Evolutionary conservation across 768 basidiomycete species (phyloP), one percentile per base, ranked within the genome.

Genomic region (Russula compacta): DNA sequence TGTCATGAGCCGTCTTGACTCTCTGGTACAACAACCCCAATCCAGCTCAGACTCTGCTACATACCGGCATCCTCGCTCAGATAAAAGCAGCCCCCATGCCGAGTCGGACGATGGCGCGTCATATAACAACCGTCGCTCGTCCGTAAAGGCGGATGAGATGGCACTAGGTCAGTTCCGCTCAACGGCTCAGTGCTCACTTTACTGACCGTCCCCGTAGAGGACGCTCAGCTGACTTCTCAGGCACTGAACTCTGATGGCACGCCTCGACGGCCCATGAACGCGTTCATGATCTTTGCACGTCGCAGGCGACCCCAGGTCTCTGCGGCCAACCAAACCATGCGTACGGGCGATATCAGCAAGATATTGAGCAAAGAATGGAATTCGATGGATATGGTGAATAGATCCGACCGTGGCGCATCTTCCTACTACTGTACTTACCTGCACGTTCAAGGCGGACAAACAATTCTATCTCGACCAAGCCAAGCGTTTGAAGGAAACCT

Each of bases 251-350:
- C 87, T 1, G 90, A 93, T 67, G 90, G 90, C 32, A 92, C 89
- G 50, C 90, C 90, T 29, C 92, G 92, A 71, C 84, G 90, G 12
- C 90, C 90, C 38, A 92, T 93, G 90, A 93, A 93, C 71, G 90
- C 90, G 21, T 93, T 93, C 76, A 92, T 93, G 90, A 92, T 93
- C 61, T 93, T 92, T 68, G 90, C 91, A 63, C 82, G 90, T 24
- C 80, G 85, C 55, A 80, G 90, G 59, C 77, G 90, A 46, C 90
- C 90, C 17, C 87, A 93, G 71, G 88, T 93, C 38, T 84, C 87
- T 8, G 83, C 87, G n/a, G 87, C 87, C 64, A 88, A 93, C 70
- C 89, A 91, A 71, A 82, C 88, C 48, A 86, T 93, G 88, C 85
- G 91, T 43, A 93, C 91, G 0, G 91, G 91, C 15, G 91, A 93